Base-by-base conservation (phyloP, 208 protist species). In the Leishmania amazonensis region DNA sequence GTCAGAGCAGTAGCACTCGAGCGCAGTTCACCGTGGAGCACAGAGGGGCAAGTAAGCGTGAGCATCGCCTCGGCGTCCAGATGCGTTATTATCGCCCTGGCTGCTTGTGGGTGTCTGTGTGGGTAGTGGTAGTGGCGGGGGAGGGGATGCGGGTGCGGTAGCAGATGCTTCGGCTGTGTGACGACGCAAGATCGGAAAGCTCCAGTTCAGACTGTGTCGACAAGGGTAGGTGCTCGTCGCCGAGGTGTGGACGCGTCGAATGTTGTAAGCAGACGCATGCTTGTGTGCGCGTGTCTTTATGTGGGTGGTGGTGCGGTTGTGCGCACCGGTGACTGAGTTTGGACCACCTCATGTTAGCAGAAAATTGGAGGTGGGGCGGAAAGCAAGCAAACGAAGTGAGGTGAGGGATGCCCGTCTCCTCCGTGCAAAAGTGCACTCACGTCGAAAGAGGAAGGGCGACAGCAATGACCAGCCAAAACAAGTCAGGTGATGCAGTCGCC, bases 1-100 rank as follows among this genome's bases (percentile, higher is more conserved):
- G 82, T 47, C 83, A 60, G 78, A 88, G 45, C 78, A 87, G 73
- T 91, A 88, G 64, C n/a, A 11, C 40, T 9, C 13, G 17, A 65
- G 45, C 6, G 28, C 54, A 31, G 21, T 17, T 51, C 47, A 53
- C 31, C 38, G 51, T 78, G 40, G 28, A 75, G 68, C 40, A 78
- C 13, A 40, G 35, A 62, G 28, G 57, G 7, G 71, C 11, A 24
- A 1, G 2, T 31, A 21, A 40, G 62, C 31, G 47, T n/a, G 42
- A n/a, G 19, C 5, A 7, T 24, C 13, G 67, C 21, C 42, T 73
- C 21, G 21, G 11, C 21, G 8, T 73, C 40, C 40, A 49, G 19
- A 42, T 31, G 35, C 45, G 35, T 31, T 49, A 42, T 73, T 11
- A 42, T 73, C 0, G n/a, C 40, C 21, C 15, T 49, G 35, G 6